A percentile compares a stretch with the other conserved stretches of the same genome.
phyloP scores from a whole-genome alignment of 352 stramenopile species.

The Pythium insidiosum region DNA sequence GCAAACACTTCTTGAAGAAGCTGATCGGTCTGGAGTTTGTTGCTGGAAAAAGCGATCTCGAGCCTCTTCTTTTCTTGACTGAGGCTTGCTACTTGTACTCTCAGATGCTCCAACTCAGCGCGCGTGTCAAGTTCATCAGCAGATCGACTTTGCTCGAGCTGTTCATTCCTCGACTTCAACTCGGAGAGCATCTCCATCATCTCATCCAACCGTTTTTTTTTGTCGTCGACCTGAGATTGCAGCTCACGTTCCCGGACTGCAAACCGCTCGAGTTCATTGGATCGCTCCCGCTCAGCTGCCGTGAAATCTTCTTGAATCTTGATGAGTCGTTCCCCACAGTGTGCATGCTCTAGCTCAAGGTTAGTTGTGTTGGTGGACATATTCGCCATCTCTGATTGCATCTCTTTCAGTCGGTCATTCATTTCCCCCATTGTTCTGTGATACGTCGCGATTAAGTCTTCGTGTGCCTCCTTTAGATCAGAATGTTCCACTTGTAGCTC shows the following conservation, averaged over 20 bases:
- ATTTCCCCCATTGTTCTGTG: conserved; percentile 27
- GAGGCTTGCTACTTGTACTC: conserved; percentile 24
- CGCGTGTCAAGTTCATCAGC: conserved; percentile 28
- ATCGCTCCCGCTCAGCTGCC: conserved; percentile 8
- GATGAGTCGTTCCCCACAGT: conserved; percentile 5
- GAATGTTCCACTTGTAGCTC: conserved; percentile 39
- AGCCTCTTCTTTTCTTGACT: conserved; percentile 30
- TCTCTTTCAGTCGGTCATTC: conserved; percentile 17
- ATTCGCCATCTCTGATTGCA: conserved; percentile 24
- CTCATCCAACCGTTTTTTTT: conserved; percentile 37
- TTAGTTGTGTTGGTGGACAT: conserved; percentile 2
- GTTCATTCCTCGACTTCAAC: conserved; percentile 33
- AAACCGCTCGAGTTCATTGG: conserved; percentile 26
- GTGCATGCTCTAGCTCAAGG: conserved; percentile 15
- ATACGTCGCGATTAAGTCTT: conserved; percentile 29
- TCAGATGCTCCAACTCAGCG: conserved; percentile 28
- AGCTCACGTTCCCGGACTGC: conserved; percentile 23
- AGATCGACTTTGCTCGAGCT: conserved; percentile 34
- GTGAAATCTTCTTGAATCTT: conserved; percentile 22
- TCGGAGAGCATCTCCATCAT: conserved; percentile 66
- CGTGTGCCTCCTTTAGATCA: conserved; percentile 50
- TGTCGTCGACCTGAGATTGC: conserved; percentile 36
- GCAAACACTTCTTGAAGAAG: conserved; percentile 17
- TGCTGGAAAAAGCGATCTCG: conserved; percentile 15
- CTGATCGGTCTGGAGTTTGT: conserved; percentile 24